Percentiles rank a stretch among this genome's conserved stretches.
These are phyloP conservation scores for Santalum album DNA, from an alignment of 164 flowering plant species.

Conservation along the genomic window DNA sequence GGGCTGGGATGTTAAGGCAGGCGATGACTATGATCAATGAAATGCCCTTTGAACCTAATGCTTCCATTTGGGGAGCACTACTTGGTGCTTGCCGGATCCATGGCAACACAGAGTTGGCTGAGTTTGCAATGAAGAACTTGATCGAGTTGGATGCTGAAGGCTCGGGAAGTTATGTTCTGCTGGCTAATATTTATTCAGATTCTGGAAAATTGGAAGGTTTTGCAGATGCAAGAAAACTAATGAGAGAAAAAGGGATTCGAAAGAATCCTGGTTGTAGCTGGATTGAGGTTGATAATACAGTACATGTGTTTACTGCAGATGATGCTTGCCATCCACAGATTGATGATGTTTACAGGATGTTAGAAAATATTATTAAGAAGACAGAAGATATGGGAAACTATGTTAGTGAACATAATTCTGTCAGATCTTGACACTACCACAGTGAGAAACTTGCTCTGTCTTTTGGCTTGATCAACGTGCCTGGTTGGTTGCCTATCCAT, in stretches of 20 bases:
- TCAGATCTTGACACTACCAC: constrained; percentile 12
- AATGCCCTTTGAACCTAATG: constrained; percentile 34
- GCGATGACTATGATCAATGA: constrained; percentile 29
- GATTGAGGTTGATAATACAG: constrained; percentile 39
- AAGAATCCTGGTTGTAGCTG: constrained; percentile 49
- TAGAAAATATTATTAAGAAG: constrained; percentile 25
- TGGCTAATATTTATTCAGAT: constrained; percentile 21
- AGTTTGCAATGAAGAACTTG: constrained; percentile 26
- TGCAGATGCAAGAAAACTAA: constrained; percentile 30
- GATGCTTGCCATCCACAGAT: constrained; percentile 35
- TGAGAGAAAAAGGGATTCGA: constrained; percentile 31
- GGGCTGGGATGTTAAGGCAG: constrained; percentile 37
- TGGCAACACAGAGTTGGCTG: constrained; percentile 27
- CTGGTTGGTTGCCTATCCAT: constrained; percentile 27
- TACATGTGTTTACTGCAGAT: constrained; percentile 39
- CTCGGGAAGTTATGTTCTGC: constrained; percentile 38
- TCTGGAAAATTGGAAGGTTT: constrained; percentile 17
- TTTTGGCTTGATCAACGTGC: constrained; percentile 28
- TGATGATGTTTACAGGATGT: constrained; percentile 15
- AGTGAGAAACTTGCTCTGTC: constrained; percentile 33
- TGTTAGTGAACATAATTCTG: constrained; percentile 3
- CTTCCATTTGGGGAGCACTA: constrained; percentile 42
- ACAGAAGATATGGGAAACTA: constrained; percentile 19
- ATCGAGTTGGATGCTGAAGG: constrained; percentile 27
- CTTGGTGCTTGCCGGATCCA: constrained; percentile 40